These are phyloP conservation scores for Sarocladiaceae sp. DNA, from an alignment of 2,329 filamentous ascomycete species.

Conservation along the genomic window DNA sequence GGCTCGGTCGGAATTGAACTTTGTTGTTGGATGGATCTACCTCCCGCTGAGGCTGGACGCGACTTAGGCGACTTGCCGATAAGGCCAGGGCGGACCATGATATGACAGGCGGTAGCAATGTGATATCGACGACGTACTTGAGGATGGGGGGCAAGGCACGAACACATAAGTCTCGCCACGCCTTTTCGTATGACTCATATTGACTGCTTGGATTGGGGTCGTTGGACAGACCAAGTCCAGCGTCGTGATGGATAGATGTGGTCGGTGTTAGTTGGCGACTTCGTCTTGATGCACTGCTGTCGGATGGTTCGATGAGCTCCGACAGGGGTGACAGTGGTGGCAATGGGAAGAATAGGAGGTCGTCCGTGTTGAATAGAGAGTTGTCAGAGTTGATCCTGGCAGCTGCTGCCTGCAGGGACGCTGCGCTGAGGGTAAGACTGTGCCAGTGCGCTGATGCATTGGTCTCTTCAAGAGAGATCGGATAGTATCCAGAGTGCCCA, in stretches of 20 bases:
- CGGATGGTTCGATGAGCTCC: neutral
- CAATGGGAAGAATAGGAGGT: neutral
- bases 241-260: neutral
- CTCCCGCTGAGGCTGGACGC: neutral
- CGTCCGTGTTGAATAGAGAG: neutral
- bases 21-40: neutral
- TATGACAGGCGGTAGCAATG: neutral
- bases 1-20: neutral
- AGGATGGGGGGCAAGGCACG: neutral
- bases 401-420: neutral
- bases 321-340: neutral
- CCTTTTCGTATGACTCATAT: neutral
- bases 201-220: neutral
- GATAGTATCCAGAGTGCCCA: neutral
- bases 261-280: neutral
- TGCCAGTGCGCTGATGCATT: neutral
- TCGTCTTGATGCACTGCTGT: neutral
- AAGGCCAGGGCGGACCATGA: neutral
- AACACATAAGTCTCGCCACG: neutral
- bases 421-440: neutral
- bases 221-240: neutral
- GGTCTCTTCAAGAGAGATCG: neutral
- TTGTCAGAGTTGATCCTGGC: conserved; percentile 1
- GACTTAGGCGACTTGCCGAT: neutral
- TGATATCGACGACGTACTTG: neutral